Conservation (phyloP, 495 filamentous ascomycete genomes). For the Pyronema domesticum region DNA sequence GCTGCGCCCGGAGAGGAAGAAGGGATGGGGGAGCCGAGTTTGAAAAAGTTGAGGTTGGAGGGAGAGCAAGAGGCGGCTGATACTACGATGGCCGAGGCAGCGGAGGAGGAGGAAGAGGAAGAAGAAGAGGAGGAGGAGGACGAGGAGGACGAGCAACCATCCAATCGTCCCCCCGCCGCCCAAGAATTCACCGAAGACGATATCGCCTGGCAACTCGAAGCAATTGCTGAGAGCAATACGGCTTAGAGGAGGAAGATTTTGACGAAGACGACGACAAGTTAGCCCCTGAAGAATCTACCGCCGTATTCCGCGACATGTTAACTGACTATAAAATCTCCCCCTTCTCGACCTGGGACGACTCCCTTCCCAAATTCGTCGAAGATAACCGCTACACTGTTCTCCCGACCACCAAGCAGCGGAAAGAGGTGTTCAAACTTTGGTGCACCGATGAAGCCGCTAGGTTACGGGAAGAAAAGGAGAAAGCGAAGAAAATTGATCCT, state of each 20-base stretch:
- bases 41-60: constrained; percentile 11
- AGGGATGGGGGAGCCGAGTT: constrained; percentile 7
- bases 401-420: constrained; percentile 58
- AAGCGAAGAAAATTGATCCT: constrained; percentile 69
- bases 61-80: constrained; percentile 51
- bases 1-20: constrained; percentile 13
- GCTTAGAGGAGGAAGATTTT: constrained; percentile 41
- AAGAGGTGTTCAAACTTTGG: constrained; percentile 71
- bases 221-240: constrained; percentile 70
- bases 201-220: constrained; percentile 75
- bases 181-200: constrained; percentile 92
- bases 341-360: constrained; percentile 81
- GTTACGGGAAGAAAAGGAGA: constrained; percentile 52
- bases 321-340: constrained; percentile 68
- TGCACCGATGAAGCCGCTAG: constrained; percentile 49
- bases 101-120: constrained; percentile 24
- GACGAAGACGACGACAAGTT: constrained; percentile 37
- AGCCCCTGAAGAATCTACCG: neutral
- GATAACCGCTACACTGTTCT: constrained; percentile 75
- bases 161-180: constrained; percentile 45
- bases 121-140: constrained; percentile 28
- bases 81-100: constrained; percentile 51
- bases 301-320: constrained; percentile 41
- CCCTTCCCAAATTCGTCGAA: constrained; percentile 64
- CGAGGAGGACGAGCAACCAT: constrained; percentile 33